Evolutionary conservation across 108 stramenopile species (phyloP), one percentile per base, ranked within the genome.

Genomic region (Nitzschia sp.): DNA sequence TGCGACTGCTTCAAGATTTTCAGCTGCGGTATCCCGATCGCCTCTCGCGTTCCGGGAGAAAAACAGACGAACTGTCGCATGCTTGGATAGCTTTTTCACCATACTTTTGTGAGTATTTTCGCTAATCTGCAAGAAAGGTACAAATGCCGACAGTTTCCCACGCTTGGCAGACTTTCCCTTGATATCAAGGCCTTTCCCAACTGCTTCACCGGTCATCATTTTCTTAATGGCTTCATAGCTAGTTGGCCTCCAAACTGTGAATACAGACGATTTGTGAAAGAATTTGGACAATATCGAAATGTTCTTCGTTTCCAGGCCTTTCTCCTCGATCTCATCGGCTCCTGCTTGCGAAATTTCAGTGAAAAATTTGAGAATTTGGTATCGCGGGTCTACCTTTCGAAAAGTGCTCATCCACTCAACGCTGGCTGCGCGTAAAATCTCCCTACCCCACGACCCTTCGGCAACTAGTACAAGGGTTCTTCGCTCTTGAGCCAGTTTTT

Each of bases 171-270:
- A 74, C 63, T 89, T 89, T 6, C 88, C 88, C 47, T 89, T 89
- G 50, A 89, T 84, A 45, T 89, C 85, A 36, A 89, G 62, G 17
- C 88, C 85, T 65, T 89, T 89, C 21, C 88, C 87, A 17, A 79
- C 76, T 2, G 71, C 87, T 11, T 63, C 58, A 2, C 88, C 85
- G 19, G 68, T 36, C 83, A 89, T 86, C 88, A 89, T 86, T 36
- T 80, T 76, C 41, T 79, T 73, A 21, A 89, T 86, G 11, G 88
- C 80, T 57, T 86, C 85, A 35, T 45, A 35, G 38, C 74, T 76
- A 2, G 80, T 82, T 21, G 88, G 88, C 32, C 88, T 69, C 88
- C 88, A 89, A 30, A 89, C 88, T n/a, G n/a, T n/a, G n/a, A n/a
- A n/a, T n/a, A n/a, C n/a, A n/a, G n/a, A 8, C 32, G 57, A 64